Evolutionary conservation across 108 stramenopile species (phyloP).

Genomic region (Epithemia pelagica): DNA sequence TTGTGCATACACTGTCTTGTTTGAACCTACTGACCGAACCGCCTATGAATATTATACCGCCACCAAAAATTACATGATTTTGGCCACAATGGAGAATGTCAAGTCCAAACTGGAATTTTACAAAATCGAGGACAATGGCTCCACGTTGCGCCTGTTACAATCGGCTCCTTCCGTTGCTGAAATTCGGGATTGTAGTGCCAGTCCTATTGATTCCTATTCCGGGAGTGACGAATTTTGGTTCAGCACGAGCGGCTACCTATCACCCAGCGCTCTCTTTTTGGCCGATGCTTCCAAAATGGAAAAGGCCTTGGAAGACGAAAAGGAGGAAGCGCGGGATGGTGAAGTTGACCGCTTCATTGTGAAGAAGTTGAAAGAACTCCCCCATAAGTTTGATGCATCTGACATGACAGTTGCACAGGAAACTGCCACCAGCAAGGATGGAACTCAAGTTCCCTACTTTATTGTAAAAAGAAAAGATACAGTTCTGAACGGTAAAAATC

Average conservation of each 20-base stretch:
- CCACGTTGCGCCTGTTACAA: constrained; percentile 38
- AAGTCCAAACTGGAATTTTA: constrained; percentile 72
- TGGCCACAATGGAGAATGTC: constrained; percentile 75
- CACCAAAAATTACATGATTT: constrained; percentile 78
- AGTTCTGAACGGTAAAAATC: constrained; percentile 49
- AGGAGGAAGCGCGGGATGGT: background rate
- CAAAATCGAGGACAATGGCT: constrained; percentile 53
- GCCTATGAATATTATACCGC: constrained; percentile 60
- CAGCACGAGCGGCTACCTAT: constrained; percentile 56
- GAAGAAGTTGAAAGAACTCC: constrained; percentile 2
- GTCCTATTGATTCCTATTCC: constrained; percentile 50
- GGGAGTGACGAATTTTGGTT: constrained; percentile 65
- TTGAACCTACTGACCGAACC: constrained; percentile 67
- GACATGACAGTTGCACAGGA: constrained; percentile 25
- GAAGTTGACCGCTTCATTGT: constrained; percentile 30
- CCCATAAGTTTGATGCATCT: constrained; percentile 6
- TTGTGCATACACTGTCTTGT: constrained; percentile 59
- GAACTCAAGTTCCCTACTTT: constrained; percentile 83
- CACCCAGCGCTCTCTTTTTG: constrained; percentile 54
- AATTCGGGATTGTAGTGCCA: constrained; percentile 50
- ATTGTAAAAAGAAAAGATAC: constrained; percentile 48
- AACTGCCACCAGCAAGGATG: constrained; percentile 73
- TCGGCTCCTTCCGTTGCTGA: constrained; percentile 48
- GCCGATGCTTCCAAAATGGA: constrained; percentile 60
- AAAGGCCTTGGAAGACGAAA: constrained; percentile 5